phyloP scores from a whole-genome alignment of 2,329 filamentous ascomycete genomes.

The Raffaelea deltoideospora region DNA sequence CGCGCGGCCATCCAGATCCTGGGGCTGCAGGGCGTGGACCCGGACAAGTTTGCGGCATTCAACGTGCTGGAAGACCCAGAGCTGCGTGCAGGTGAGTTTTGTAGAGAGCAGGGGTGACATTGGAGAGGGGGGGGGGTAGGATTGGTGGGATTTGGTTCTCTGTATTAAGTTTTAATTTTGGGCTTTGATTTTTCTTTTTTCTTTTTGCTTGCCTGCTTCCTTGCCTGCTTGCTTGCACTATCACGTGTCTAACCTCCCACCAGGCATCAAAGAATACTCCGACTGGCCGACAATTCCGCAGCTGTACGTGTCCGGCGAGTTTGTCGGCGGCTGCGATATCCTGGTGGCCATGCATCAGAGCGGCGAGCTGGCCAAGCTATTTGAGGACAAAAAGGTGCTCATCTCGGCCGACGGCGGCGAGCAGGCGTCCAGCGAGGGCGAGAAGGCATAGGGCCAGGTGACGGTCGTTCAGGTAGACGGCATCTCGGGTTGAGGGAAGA shows the following conservation, averaged over 20 bases:
- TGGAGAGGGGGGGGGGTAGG: background rate
- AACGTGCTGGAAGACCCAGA: conserved; percentile 91
- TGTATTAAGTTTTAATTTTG: too few relatives aligned
- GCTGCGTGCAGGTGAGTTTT: conserved; percentile 55
- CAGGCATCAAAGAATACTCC: conserved; percentile 97
- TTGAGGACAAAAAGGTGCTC: conserved; percentile 86
- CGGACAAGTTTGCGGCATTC: conserved; percentile 91
- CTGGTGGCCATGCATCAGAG: conserved; percentile 94
- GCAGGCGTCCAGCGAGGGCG: conserved; percentile 17
- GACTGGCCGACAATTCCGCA: conserved; percentile 99
- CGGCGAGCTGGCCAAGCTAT: conserved; percentile 77
- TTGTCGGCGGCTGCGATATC: conserved; percentile 95
- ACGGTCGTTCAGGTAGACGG: too few relatives aligned
- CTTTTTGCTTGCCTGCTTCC: background rate
- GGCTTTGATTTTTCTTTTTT: background rate
- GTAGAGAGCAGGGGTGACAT: background rate
- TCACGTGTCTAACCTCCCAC: background rate
- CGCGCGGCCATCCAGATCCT: conserved; percentile 89
- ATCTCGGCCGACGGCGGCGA: conserved; percentile 35
- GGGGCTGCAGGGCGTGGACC: conserved; percentile 87
- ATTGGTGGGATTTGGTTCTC: too few relatives aligned
- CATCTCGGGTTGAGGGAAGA: too few relatives aligned
- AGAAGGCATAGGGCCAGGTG: conserved; percentile 19
- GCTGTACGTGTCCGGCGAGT: conserved; percentile 89
- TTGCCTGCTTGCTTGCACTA: background rate